phyloP scores from a whole-genome alignment of 2,329 filamentous ascomycete species.

The Penicillium sp. region DNA sequence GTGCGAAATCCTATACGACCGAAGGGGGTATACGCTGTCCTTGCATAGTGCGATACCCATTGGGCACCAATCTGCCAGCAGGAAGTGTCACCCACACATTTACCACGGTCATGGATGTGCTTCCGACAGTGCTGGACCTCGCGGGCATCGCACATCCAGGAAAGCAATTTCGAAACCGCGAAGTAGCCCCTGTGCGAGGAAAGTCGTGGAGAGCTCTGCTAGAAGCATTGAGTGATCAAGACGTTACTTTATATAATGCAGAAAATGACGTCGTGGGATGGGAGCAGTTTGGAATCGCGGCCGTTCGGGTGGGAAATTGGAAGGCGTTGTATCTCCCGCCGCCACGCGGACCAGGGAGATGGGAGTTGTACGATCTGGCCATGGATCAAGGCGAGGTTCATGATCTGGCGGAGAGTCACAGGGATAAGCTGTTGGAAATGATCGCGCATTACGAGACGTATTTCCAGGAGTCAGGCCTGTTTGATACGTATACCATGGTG shows the following conservation, averaged over 20 bases:
- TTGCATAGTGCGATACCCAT: constrained; percentile 1
- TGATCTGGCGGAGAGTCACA: not conserved
- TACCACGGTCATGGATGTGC: constrained; percentile 11
- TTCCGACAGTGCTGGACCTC: constrained; percentile 8
- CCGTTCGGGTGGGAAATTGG: constrained; percentile 7
- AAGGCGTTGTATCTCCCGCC: constrained; percentile 4
- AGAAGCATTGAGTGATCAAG: not conserved
- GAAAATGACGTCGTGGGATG: constrained; percentile 7
- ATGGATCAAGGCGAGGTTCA: too few species aligned
- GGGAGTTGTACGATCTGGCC: too few species aligned
- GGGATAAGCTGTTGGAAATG: not conserved
- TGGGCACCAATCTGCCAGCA: not conserved
- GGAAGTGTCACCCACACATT: constrained; percentile 1
- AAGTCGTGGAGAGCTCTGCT: constrained; percentile 8
- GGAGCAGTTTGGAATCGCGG: constrained; percentile 10
- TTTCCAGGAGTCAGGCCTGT: constrained; percentile 2
- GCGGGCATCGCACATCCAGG: constrained; percentile 7
- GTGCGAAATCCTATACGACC: constrained; percentile 51
- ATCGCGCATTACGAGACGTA: constrained; percentile 5
- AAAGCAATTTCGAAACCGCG: not conserved
- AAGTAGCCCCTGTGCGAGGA: constrained; percentile 3
- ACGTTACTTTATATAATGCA: not conserved
- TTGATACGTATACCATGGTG: not conserved
- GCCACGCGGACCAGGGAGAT: not conserved
- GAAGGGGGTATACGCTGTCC: constrained; percentile 53